Evolutionary conservation across 106 monocot species (phyloP).

Genomic region (Apostasia shenzhenica): DNA sequence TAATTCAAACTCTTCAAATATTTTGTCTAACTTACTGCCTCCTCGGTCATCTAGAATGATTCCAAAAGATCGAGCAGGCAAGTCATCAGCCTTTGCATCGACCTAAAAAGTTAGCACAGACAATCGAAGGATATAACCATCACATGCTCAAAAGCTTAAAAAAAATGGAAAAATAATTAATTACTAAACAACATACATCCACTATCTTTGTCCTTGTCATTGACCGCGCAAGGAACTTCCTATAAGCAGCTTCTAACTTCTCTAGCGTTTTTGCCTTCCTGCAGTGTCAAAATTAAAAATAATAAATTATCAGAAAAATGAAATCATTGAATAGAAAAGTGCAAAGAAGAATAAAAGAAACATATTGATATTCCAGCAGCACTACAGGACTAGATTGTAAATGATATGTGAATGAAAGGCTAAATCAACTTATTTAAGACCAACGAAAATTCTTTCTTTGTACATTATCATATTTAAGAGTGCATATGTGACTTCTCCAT

Average conservation of each 20-base stretch:
- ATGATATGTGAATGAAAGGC: too few relatives aligned
- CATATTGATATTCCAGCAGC: too few relatives aligned
- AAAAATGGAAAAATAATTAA: background rate
- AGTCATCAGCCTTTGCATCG: conserved; percentile 23
- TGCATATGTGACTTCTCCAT: too few relatives aligned
- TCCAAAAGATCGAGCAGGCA: conserved; percentile 65
- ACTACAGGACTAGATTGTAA: too few relatives aligned
- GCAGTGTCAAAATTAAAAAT: background rate
- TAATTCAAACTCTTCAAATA: too few relatives aligned
- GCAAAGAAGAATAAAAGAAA: too few relatives aligned
- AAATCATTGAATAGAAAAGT: background rate
- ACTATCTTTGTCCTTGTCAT: conserved; percentile 21
- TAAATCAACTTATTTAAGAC: too few relatives aligned
- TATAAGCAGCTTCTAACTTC: conserved; percentile 63
- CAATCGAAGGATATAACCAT: background rate
- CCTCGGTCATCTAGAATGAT: conserved; percentile 39
- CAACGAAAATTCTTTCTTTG: too few relatives aligned
- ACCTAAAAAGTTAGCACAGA: conserved; percentile 26
- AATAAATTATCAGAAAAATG: background rate
- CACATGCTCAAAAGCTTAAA: background rate
- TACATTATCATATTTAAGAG: too few relatives aligned
- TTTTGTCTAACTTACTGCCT: conserved; percentile 15
- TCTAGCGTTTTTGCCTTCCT: conserved; percentile 69
- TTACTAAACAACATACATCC: conserved; percentile 31
- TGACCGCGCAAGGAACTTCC: conserved; percentile 56